Base-by-base conservation (phyloP, 495 filamentous ascomycete genomes). In the Tuber microsphaerosporum region DNA sequence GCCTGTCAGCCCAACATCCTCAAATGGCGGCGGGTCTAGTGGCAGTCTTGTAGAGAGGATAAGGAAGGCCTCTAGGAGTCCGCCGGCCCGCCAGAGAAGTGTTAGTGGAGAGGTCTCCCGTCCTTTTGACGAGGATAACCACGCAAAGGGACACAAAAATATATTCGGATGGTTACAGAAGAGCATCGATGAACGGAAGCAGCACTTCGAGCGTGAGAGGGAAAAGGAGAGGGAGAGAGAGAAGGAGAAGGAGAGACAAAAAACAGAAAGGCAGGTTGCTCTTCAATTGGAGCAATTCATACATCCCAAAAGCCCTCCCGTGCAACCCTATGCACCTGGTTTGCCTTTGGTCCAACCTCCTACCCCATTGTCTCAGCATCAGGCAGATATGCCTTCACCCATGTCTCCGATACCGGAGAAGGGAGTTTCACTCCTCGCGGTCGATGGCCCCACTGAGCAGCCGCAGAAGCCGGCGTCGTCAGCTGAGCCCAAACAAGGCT, bases 121-220 rank as follows among this genome's bases (percentile, higher is more conserved):
- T 75, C 76, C 79, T 72, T 75, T 85, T 81, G 80, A 85, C 84
- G 81, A 87, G 86, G 83, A 88, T 34, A 65, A 34, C 56, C 56
- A 65, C 83, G 34, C 88, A 89, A 82, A 81, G 43, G 85, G 87
- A 46, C 87, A 87, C 76, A 92, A 89, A 76, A 91, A 92, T n/a
- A 87, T 93, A 8, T 87, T 96, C 71, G 90, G 89, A 22, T 97
- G 94, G 88, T 88, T 97, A 78, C 92, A 92, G 81, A 91, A 89
- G 77, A 97, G 95, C 84, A 89, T 95, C 61, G 88, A 91, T 26
- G 92, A 94, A 79, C 89, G 90, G 41, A 92, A 90, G 75, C 91
- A 93, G 76, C 89, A 88, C 14, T 87, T 84, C 2, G 89, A 90
- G 82, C 75, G 26, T 65, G 56, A 65, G 56, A 65, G 12, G 56